These are phyloP conservation scores for Xerocomus nothofagi DNA, from an alignment of 1,284 basidiomycete species.

Conservation along the genomic window DNA sequence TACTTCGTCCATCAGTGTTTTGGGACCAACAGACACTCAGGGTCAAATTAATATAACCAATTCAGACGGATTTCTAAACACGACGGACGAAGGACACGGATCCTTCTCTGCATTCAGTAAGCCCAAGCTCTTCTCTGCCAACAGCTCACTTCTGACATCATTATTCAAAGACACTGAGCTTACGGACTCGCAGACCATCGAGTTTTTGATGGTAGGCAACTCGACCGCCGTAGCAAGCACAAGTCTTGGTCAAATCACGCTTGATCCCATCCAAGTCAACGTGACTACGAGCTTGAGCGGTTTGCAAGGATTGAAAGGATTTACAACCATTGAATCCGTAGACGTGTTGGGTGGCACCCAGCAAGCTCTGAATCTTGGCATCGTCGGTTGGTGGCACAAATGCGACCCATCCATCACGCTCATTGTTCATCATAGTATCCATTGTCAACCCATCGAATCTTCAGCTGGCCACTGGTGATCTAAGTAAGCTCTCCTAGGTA, in stretches of 20 bases:
- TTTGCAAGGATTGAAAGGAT: constrained; percentile 59
- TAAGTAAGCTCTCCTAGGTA: constrained; percentile 43
- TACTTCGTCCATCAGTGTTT: constrained; percentile 51
- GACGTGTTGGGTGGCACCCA: constrained; percentile 70
- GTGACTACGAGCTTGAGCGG: constrained; percentile 68
- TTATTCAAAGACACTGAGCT: constrained; percentile 46
- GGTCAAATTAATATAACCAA: constrained; percentile 72
- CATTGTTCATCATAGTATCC: constrained; percentile 40
- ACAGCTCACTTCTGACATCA: constrained; percentile 1
- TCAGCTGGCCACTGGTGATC: constrained; percentile 58
- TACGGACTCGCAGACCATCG: constrained; percentile 45
- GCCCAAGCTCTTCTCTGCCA: constrained; percentile 17
- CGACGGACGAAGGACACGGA: constrained; percentile 51
- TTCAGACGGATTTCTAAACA: constrained; percentile 51
- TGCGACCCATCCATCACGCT: background rate
- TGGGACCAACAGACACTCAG: constrained; percentile 56
- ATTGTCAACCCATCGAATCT: constrained; percentile 78
- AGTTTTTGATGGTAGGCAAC: constrained; percentile 64
- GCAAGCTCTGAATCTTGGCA: constrained; percentile 61
- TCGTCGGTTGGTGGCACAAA: constrained; percentile 44
- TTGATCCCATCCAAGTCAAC: constrained; percentile 76
- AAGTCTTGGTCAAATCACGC: constrained; percentile 66
- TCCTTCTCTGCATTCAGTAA: constrained; percentile 60
- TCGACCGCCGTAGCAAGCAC: constrained; percentile 66
- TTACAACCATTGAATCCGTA: constrained; percentile 60